Conservation (phyloP, 345 rosid genomes). For the Linum usitatissimum region DNA sequence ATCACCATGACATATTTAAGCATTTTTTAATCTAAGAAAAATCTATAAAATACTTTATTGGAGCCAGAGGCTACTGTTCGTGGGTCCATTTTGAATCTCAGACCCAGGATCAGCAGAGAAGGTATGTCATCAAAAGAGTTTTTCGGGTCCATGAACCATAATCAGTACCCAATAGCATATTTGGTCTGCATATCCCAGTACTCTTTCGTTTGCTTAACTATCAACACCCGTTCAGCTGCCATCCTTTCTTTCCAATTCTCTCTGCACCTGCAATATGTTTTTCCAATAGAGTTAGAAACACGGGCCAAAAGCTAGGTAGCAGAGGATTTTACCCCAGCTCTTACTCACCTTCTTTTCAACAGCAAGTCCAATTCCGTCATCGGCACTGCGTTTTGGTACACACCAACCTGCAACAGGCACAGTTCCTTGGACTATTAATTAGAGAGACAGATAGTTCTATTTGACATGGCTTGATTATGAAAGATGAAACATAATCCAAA, state of each 20-base stretch:
- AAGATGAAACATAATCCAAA: background rate
- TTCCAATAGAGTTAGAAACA: background rate
- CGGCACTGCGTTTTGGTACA: constrained; percentile 55
- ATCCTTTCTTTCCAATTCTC: constrained; percentile 67
- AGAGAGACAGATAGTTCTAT: too few species aligned
- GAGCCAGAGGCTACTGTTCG: too few species aligned
- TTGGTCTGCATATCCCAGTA: constrained; percentile 66
- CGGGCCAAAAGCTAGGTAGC: background rate
- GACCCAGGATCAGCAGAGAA: too few species aligned
- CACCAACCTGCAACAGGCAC: constrained; percentile 47
- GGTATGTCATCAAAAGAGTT: too few species aligned
- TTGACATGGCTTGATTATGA: background rate
- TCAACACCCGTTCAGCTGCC: constrained; percentile 44
- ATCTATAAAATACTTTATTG: too few species aligned
- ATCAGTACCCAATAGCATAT: constrained; percentile 36
- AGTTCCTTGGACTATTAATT: background rate
- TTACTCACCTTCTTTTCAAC: constrained; percentile 53
- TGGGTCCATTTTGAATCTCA: too few species aligned
- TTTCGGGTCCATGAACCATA: background rate
- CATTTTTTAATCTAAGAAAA: too few species aligned
- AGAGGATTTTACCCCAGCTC: background rate
- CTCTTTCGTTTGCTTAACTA: constrained; percentile 58
- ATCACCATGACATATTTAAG: too few species aligned
- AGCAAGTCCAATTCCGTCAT: constrained; percentile 69
- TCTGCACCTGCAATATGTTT: constrained; percentile 41